These are phyloP conservation scores for Arthrobotrys sphaeroides DNA, from an alignment of 2,329 filamentous ascomycete species.

Conservation along the genomic window DNA sequence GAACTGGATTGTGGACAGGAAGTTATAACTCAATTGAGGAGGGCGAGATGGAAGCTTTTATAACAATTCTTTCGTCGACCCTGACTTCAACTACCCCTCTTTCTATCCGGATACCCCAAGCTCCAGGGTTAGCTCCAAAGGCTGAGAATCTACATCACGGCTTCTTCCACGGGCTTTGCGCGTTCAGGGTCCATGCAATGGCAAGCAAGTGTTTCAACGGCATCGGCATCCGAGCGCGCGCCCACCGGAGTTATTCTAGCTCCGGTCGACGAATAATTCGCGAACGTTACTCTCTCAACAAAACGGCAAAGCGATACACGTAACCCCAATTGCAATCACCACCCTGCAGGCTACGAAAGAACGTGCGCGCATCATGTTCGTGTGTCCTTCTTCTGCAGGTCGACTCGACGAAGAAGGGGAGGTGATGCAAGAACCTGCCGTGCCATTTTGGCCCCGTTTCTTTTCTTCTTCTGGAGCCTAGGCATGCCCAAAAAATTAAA, in stretches of 20 bases:
- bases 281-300: no score
- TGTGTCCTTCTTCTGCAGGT: conserved; percentile 37
- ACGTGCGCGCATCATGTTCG: conserved; percentile 26
- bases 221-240: conserved; percentile 26
- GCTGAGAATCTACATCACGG: conserved; percentile 1
- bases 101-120: neutral
- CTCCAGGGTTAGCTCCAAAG: neutral
- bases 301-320: conserved; percentile 14
- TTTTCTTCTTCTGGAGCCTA: neutral
- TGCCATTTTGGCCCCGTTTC: conserved; percentile 48
- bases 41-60: conserved; percentile 33
- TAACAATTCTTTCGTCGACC: conserved; percentile 12
- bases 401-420: neutral
- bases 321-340: neutral
- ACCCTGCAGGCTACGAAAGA: conserved; percentile 22
- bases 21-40: conserved; percentile 19
- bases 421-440: conserved; percentile 22
- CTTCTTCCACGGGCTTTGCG: neutral
- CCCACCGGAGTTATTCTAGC: conserved; percentile 25
- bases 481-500: conserved; percentile 8
- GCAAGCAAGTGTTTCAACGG: conserved; percentile 26
- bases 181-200: conserved; percentile 14
- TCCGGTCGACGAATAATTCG: conserved; percentile 30
- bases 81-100: neutral
- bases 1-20: conserved; percentile 29